Base-by-base conservation (phyloP, 2,329 filamentous ascomycete species). In the Fusarium foetens region DNA sequence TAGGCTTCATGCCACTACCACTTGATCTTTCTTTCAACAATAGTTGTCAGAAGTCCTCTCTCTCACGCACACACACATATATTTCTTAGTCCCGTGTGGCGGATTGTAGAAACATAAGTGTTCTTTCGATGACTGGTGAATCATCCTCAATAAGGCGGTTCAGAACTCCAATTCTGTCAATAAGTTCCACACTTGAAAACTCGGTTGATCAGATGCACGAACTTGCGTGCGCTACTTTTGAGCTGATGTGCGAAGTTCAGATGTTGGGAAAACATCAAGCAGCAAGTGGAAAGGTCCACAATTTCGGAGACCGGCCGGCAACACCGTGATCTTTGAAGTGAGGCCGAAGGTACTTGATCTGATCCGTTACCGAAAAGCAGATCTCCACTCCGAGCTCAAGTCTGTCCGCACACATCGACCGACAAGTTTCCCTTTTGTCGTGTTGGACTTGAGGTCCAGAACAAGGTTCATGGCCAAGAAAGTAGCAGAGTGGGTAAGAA, bases 321-420 rank as follows among this genome's bases (percentile, higher is more conserved):
- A 52, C 16, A 43, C 64, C 52, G 36, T 57, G 41, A 53, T 53
- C 51, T 21, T 60, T 55, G 39, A 51, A 41, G 38, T 54, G 53
- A 58, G 46, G 59, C 57, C 49, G 68, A 61, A 65, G 46, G 33
- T 55, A 57, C 63, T 70, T 65, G 54, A 38, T 65, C 51, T 65
- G 70, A 66, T 72, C 74, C 58, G 72, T 72, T 66, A 70, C 74
- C 70, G 70, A 76, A 35, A 31, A 48, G 17, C 51, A 54, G 25
- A 48, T 46, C 59, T 63, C 70, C 70, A 65, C 72, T 58, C 66
- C 63, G 51, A 45, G 46, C 51, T 55, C 68, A 63, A 58, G 45
- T 64, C 41, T 58, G 38, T 55, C 51, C 48, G 58, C 55, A 39
- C 48, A 54, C 48, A 51, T 54, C 58, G 57, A 48, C 64, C 58